Conservation (phyloP, 148 eudicot species). For the Chenopodium album region DNA sequence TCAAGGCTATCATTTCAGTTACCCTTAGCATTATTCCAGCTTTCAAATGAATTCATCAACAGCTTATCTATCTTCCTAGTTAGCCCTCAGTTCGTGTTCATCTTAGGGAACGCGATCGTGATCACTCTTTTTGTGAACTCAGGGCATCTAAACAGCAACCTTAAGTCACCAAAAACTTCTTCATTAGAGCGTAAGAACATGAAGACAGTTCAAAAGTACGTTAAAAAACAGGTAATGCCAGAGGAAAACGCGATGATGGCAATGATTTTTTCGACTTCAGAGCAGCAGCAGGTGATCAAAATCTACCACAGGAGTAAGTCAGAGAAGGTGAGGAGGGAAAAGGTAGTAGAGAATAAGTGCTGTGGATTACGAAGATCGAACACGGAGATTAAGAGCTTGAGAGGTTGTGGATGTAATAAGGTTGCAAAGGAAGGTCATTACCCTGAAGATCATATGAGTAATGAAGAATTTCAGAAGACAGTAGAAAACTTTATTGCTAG, state of each 20-base stretch:
- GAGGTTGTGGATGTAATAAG: constrained; percentile 22
- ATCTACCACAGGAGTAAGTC: constrained; percentile 53
- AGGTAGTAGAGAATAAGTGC: background rate
- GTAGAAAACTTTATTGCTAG: constrained; percentile 81
- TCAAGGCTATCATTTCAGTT: constrained; percentile 47
- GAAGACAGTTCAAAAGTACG: constrained; percentile 6
- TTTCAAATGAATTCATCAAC: constrained; percentile 44
- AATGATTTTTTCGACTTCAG: constrained; percentile 21
- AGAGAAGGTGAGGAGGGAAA: constrained; percentile 33
- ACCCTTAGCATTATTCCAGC: constrained; percentile 41
- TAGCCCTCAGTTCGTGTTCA: constrained; percentile 70
- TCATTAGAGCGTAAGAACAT: constrained; percentile 22
- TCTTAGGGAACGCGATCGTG: constrained; percentile 68
- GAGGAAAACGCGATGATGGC: constrained; percentile 27
- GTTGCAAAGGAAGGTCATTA: constrained; percentile 19
- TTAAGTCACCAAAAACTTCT: constrained; percentile 7
- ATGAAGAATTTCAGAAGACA: constrained; percentile 57
- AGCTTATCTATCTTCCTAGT: constrained; percentile 30
- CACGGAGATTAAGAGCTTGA: constrained; percentile 40
- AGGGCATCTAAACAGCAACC: constrained; percentile 15
- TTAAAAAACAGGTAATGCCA: constrained; percentile 15
- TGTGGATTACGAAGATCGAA: constrained; percentile 41
- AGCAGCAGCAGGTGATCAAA: constrained; percentile 29
- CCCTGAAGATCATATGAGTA: constrained; percentile 67
- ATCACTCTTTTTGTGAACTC: constrained; percentile 56